Evolutionary conservation across 192 early-diverging fungal genomes (phyloP).

Genomic region (Linnemannia zychae): DNA sequence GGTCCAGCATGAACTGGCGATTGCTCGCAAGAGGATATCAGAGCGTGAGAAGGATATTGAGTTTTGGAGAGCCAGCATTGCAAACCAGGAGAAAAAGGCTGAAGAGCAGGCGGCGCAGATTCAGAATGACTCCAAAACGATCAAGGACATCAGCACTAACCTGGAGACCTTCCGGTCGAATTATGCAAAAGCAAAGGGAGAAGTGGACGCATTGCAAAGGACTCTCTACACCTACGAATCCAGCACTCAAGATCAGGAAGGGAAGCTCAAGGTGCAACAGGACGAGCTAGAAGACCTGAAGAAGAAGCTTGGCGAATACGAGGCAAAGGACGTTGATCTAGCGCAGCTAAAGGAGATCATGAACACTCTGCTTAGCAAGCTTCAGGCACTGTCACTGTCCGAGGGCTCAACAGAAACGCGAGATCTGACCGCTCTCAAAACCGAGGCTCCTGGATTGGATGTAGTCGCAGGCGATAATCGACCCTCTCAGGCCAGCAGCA

Average conservation of each 20-base stretch:
- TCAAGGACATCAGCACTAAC: not conserved
- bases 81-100: conserved; percentile 1
- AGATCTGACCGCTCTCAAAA: not conserved
- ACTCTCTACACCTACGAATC: not conserved
- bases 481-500: not conserved
- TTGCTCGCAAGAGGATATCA: not conserved
- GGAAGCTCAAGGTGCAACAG: not conserved
- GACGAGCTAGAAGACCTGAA: not conserved
- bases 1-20: not conserved
- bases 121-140: not conserved
- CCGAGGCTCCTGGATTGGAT: not conserved
- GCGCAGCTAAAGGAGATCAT: not conserved
- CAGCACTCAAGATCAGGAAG: not conserved
- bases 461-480: not conserved
- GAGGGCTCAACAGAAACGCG: not conserved
- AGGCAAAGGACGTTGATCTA: not conserved
- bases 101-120: conserved; percentile 1
- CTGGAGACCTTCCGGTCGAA: not conserved
- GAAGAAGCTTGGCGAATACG: not conserved
- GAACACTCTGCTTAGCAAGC: not conserved
- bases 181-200: not conserved
- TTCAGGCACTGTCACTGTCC: not conserved
- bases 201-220: not conserved
- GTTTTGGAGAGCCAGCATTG: conserved; percentile 18
- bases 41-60: conserved; percentile 22